Percentiles rank a stretch among this genome's conserved stretches.
Evolutionary conservation across 352 stramenopile genomes (phyloP).

Genomic region (Thraustochytrium striatum): DNA sequence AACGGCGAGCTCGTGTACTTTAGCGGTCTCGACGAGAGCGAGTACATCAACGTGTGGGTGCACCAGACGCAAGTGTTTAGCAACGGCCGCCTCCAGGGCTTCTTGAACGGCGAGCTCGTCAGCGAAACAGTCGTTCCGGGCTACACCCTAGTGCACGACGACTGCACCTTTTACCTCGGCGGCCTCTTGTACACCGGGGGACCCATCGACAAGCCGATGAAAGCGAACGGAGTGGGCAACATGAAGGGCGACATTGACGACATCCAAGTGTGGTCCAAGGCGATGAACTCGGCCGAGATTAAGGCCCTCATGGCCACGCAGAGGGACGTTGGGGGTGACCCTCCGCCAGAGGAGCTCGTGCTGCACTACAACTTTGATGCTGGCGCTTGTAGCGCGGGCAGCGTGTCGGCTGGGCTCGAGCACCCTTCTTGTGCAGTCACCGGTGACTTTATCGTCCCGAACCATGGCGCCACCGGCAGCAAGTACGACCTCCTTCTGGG

Average conservation of each 20-base stretch:
- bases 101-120: background rate
- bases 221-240: background rate
- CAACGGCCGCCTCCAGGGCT: background rate
- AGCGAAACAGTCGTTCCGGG: background rate
- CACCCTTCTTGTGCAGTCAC: background rate
- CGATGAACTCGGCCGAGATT: background rate
- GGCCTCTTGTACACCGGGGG: background rate
- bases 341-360: background rate
- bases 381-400: background rate
- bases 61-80: background rate
- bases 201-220: background rate
- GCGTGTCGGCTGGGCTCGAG: background rate
- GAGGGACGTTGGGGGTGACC: background rate
- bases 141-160: background rate
- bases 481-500: background rate
- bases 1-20: background rate
- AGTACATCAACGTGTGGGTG: background rate
- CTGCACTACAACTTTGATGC: background rate
- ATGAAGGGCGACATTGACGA: background rate
- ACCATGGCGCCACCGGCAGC: background rate
- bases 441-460: background rate
- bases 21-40: background rate
- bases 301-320: background rate
- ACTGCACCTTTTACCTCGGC: background rate
- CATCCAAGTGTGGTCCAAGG: background rate